These are phyloP conservation scores for Begonia loranthoides DNA, from an alignment of 306 rosid species.

Conservation along the genomic window DNA sequence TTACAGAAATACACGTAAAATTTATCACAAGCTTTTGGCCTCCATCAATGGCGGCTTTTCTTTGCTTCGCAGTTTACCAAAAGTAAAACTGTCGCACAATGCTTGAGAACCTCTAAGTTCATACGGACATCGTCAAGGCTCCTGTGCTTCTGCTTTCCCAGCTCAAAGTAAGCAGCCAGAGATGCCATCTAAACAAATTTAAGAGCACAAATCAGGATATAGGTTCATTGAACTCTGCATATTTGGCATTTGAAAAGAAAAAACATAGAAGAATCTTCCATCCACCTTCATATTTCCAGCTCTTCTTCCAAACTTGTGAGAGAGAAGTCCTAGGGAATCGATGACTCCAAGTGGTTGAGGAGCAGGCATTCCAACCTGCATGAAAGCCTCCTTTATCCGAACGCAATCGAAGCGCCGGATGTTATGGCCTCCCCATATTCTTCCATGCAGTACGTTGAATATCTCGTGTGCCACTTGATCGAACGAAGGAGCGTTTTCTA, in stretches of 20 bases:
- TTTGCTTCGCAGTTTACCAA: constrained; percentile 34
- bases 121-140: constrained; percentile 97
- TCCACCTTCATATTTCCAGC: constrained; percentile 98
- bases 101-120: constrained; percentile 92
- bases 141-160: constrained; percentile 92
- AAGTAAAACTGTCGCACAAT: constrained; percentile 87
- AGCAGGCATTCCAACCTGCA: constrained; percentile 40
- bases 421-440: constrained; percentile 94
- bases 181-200: constrained; percentile 67
- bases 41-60: background rate
- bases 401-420: constrained; percentile 74
- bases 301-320: constrained; percentile 70
- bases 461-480: constrained; percentile 72
- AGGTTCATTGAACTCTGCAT: background rate
- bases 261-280: background rate
- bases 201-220: constrained; percentile 6
- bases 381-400: constrained; percentile 74
- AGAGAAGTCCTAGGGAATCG: constrained; percentile 59
- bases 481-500: constrained; percentile 60
- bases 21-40: no score
- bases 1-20: background rate
- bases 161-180: constrained; percentile 72
- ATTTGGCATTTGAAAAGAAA: background rate
- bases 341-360: constrained; percentile 59
- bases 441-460: constrained; percentile 57